Percentiles rank a stretch among this genome's conserved stretches.
Evolutionary conservation across 2,329 filamentous ascomycete genomes (phyloP).

Genomic region (Fusarium tricinctum): DNA sequence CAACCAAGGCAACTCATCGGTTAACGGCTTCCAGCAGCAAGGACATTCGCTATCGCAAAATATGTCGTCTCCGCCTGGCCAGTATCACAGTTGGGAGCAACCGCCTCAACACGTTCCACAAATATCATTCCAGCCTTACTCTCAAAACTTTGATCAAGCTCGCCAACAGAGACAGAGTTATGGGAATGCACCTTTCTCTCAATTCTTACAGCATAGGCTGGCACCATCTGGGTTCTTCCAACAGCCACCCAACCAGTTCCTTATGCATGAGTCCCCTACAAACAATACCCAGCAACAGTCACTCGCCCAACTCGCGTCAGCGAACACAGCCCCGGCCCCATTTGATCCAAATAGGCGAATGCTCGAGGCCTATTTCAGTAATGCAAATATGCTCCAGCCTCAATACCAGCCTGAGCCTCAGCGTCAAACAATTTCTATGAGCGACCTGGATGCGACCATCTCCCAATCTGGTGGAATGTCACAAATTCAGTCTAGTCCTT

Average conservation of each 20-base stretch:
- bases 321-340: not conserved
- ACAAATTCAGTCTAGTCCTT: conserved; percentile 29
- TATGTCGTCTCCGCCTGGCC: not conserved
- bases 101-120: conserved; percentile 1
- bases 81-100: conserved; percentile 3
- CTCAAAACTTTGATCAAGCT: not conserved
- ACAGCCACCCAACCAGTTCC: not conserved
- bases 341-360: not conserved
- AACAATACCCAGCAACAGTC: not conserved
- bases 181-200: not conserved
- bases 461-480: conserved; percentile 6
- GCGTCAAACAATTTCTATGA: not conserved
- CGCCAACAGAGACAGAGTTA: not conserved
- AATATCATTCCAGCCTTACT: not conserved
- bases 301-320: not conserved
- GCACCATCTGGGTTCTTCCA: not conserved
- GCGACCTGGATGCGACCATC: conserved; percentile 15
- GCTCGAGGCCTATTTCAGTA: not conserved
- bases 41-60: not conserved
- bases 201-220: not conserved
- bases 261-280: not conserved
- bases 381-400: not conserved
- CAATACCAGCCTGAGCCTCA: conserved; percentile 4
- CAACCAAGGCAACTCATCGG: not conserved
- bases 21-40: conserved; percentile 3